Conservation (phyloP, 1,284 basidiomycete genomes). For the Neolentinus lepideus region DNA sequence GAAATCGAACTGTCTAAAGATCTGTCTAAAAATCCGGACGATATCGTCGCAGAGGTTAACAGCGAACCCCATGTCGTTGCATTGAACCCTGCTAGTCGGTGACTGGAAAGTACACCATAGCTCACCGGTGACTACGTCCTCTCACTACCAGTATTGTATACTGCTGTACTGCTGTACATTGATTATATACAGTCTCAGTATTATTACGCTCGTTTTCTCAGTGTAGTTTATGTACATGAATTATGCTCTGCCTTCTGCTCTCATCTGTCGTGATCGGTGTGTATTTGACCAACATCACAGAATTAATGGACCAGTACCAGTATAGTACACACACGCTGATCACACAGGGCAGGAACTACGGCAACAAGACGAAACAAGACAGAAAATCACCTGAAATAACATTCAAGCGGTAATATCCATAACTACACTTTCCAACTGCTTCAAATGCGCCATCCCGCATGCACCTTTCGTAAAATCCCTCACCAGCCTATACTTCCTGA, state of each 20-base stretch:
- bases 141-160: neutral
- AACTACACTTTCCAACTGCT: constrained; percentile 31
- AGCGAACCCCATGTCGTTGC: no score
- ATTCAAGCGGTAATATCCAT: neutral
- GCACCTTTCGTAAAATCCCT: constrained; percentile 42
- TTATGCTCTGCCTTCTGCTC: neutral
- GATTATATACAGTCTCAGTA: neutral
- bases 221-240: neutral
- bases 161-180: neutral
- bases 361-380: no score
- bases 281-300: no score
- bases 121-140: neutral
- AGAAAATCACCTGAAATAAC: no score
- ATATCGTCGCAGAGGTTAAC: neutral
- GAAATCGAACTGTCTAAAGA: neutral
- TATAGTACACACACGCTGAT: no score
- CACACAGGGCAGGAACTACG: no score
- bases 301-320: no score
- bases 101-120: neutral
- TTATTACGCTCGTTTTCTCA: neutral
- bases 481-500: constrained; percentile 46
- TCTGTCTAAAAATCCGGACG: no score
- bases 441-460: constrained; percentile 50
- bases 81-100: no score
- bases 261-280: no score